Base-by-base conservation (phyloP, 331 rosid genomes). In the Rosa hybrid region DNA sequence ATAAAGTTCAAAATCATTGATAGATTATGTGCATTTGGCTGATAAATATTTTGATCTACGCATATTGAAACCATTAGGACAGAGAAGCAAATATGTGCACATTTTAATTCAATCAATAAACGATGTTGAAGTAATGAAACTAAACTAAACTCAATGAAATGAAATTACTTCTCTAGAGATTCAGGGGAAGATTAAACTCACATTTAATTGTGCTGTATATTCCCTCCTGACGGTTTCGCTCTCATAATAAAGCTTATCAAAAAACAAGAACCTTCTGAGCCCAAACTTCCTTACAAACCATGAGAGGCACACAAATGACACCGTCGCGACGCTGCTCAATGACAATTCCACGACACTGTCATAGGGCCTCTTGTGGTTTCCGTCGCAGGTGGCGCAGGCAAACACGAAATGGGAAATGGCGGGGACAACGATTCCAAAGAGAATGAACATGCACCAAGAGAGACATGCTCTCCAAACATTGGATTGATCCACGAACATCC, bases 401-500 rank as follows among this genome's bases (percentile, higher is more conserved):
- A 92, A 85, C 17, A 88, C 14, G 75, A 95, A 91, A 83, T 92
- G 97, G 3, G 98, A 95, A 0, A 51, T 30, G 21, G 87, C 87
- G 7, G 98, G 97, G 34, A 95, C 91, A 18, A 75, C 73, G 7
- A 92, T 17, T 9, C 90, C 83, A 41, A 95, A 85, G 34, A 91
- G 76, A n/a, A 95, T 23, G 86, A 92, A 92, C 41, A 89, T 54
- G n/a, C 81, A 82, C 99, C 97, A 95, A 0, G 98, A 92, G 0
- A 95, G 83, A 1, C 89, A 72, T 11, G 96, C 88, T 27, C 86
- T 86, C 89, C 89, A 72, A 18, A 42, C 1, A 73, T 75, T 87
- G 1, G 99, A 95, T 80, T 95, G 98, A 76, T 95, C 98, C 0
- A 91, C 94, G 80, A 98, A 92, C 96, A 95, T 91, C 98, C 98